Evolutionary conservation across 2,329 filamentous ascomycete genomes (phyloP).

Genomic region (Aureobasidium lini): DNA sequence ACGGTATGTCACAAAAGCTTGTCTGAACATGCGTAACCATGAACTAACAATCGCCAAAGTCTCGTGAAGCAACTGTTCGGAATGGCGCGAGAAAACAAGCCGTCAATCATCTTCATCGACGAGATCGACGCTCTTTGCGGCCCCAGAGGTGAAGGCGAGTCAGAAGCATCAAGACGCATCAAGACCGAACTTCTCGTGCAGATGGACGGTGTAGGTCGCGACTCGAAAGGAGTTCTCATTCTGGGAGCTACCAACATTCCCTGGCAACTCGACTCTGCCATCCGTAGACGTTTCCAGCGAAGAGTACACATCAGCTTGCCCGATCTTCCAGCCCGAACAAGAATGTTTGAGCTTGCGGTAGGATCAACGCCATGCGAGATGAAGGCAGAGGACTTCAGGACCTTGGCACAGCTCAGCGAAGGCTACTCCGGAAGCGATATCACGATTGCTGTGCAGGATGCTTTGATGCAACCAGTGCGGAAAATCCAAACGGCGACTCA

Average conservation of each 20-base stretch:
- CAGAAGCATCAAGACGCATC: slow-evolving; percentile 92
- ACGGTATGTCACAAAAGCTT: slow-evolving; percentile 50
- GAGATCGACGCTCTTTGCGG: slow-evolving; percentile 96
- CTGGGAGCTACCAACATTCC: slow-evolving; percentile 97
- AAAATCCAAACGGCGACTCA: slow-evolving; percentile 97
- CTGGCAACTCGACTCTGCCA: slow-evolving; percentile 95
- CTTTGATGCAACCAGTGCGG: slow-evolving; percentile 92
- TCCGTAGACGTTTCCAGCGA: slow-evolving; percentile 90
- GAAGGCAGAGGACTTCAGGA: slow-evolving; percentile 67
- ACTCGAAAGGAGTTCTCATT: slow-evolving; percentile 87
- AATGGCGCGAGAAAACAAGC: slow-evolving; percentile 97
- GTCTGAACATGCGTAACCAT: neutral
- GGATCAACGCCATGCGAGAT: slow-evolving; percentile 86
- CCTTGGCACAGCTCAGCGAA: slow-evolving; percentile 73
- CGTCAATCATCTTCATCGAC: slow-evolving; percentile 88
- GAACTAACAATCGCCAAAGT: slow-evolving; percentile 38
- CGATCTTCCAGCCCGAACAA: slow-evolving; percentile 77
- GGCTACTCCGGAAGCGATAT: slow-evolving; percentile 97
- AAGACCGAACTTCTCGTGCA: slow-evolving; percentile 98
- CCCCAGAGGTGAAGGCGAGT: slow-evolving; percentile 88
- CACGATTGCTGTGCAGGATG: slow-evolving; percentile 87
- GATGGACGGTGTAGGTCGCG: slow-evolving; percentile 97
- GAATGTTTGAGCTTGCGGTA: slow-evolving; percentile 94
- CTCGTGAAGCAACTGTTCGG: slow-evolving; percentile 94
- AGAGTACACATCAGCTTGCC: slow-evolving; percentile 93